A percentile compares a stretch with the other conserved stretches of the same genome.
phyloP scores from a whole-genome alignment of 768 basidiomycete species.

The Phaeolepiota aurea region DNA sequence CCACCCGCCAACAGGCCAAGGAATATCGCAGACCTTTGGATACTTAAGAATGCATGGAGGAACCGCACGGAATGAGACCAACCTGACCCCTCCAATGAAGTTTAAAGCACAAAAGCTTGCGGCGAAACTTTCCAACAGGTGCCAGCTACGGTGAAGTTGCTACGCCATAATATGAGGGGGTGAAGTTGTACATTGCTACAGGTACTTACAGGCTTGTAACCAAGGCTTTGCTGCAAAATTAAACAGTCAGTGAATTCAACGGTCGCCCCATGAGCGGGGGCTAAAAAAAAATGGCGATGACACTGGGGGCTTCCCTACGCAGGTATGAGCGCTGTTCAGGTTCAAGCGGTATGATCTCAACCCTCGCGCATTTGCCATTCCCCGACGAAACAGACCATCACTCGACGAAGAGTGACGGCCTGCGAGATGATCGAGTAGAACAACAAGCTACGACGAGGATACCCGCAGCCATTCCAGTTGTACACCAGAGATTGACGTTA shows the following conservation, averaged over 20 bases:
- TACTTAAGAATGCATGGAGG: constrained; percentile 6
- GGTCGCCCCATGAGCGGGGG: constrained; percentile 29
- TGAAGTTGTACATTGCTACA: constrained; percentile 1
- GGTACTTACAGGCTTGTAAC: constrained; percentile 68
- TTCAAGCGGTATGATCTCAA: constrained; percentile 98
- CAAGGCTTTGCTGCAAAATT: constrained; percentile 53
- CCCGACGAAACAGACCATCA: constrained; percentile 3
- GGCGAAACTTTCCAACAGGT: constrained; percentile 76
- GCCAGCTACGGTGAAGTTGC: constrained; percentile 86
- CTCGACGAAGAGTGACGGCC: background rate
- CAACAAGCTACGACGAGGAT: constrained; percentile 42
- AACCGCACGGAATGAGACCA: constrained; percentile 3
- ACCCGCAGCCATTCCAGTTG: constrained; percentile 88
- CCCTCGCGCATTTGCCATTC: constrained; percentile 35
- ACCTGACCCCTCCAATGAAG: constrained; percentile 86
- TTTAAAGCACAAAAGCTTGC: constrained; percentile 87
- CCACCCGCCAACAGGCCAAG: constrained; percentile 80
- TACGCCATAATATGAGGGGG: constrained; percentile 20
- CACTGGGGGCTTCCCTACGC: constrained; percentile 94
- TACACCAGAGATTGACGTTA: constrained; percentile 66
- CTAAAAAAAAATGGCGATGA: constrained; percentile 37
- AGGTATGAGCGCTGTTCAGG: constrained; percentile 97
- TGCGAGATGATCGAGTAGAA: background rate
- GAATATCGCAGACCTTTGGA: constrained; percentile 62
- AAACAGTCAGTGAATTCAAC: constrained; percentile 40